Percentiles rank a stretch among this genome's conserved stretches.
phyloP scores from a whole-genome alignment of 345 rosid genomes.

The Camelina sativa region DNA sequence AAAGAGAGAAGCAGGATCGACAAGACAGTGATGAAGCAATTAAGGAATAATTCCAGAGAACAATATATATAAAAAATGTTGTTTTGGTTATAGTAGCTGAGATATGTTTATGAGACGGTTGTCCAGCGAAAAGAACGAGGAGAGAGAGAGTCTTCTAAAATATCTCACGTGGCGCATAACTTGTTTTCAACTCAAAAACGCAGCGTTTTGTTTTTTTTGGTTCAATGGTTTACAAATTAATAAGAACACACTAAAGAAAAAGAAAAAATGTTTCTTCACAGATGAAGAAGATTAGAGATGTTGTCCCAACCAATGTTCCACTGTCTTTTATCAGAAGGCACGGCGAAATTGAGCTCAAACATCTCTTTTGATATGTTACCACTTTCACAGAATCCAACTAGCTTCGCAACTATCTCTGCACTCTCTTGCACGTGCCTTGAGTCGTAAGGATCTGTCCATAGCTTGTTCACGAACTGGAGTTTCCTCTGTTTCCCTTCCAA shows the following conservation, averaged over 20 bases:
- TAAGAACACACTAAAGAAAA: background rate
- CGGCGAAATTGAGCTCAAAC: constrained; percentile 96
- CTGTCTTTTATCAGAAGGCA: constrained; percentile 83
- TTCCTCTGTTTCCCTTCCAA: constrained; percentile 97
- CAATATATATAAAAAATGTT: background rate
- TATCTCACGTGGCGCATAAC: background rate
- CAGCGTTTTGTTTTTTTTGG: background rate
- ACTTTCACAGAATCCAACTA: constrained; percentile 86
- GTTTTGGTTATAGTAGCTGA: background rate
- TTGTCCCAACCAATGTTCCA: constrained; percentile 97
- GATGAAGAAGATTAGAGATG: constrained; percentile 79
- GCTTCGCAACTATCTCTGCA: constrained; percentile 93
- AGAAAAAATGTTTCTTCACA: constrained; percentile 40
- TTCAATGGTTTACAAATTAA: constrained; percentile 12
- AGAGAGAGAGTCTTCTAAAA: constrained; percentile 1
- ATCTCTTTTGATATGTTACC: constrained; percentile 95
- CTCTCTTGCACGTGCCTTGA: constrained; percentile 86
- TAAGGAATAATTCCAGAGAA: constrained; percentile 10
- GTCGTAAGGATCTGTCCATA: constrained; percentile 95
- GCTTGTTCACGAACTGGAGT: constrained; percentile 87
- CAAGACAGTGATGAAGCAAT: constrained; percentile 17
- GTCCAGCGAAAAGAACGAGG: constrained; percentile 11
- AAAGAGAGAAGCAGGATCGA: background rate
- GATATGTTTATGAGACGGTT: constrained; percentile 6
- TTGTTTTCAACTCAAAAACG: background rate